These are phyloP conservation scores for Croton setiger DNA, from an alignment of 441 rosid species.

Conservation along the genomic window DNA sequence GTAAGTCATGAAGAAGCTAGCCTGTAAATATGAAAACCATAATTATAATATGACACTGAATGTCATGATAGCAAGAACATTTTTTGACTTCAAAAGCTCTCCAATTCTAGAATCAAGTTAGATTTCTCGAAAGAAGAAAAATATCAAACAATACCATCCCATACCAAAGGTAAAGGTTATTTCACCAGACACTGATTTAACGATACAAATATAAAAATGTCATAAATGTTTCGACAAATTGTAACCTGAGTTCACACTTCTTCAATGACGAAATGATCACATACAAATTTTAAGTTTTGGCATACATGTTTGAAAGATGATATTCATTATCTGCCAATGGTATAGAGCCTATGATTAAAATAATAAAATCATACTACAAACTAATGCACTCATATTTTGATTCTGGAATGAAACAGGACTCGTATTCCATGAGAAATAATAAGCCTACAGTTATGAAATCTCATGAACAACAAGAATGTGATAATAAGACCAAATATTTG, in stretches of 20 bases:
- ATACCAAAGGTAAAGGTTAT: neutral
- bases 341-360: too few relatives aligned
- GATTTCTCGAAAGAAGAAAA: neutral
- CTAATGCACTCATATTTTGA: too few relatives aligned
- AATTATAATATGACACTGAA: neutral
- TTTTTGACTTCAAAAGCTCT: neutral
- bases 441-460: neutral
- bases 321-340: too few relatives aligned
- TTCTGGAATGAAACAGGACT: neutral
- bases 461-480: neutral
- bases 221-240: neutral
- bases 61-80: neutral
- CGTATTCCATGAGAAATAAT: neutral
- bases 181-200: neutral
- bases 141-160: neutral
- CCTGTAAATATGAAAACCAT: conserved; percentile 47
- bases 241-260: neutral
- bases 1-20: conserved; percentile 91
- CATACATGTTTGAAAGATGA: neutral
- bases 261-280: neutral
- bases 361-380: too few relatives aligned
- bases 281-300: neutral
- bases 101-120: neutral
- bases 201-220: neutral
- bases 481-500: neutral